Evolutionary conservation across 139 green algal species (phyloP).

Genomic region (Chlorella sorokiniana): DNA sequence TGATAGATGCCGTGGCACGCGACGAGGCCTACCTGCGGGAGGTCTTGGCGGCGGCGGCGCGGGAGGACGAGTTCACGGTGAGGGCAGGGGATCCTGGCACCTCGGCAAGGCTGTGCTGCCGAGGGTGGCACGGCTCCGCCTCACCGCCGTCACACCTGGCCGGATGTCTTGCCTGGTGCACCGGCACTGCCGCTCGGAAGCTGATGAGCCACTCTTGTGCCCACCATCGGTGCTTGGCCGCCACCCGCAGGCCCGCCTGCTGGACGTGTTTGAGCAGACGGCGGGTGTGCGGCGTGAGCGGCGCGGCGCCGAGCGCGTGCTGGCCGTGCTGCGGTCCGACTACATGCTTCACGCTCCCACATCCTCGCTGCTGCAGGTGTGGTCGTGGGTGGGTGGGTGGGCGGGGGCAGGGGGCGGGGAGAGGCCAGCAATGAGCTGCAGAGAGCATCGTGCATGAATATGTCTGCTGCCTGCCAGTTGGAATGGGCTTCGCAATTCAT

Average conservation of each 20-base stretch:
- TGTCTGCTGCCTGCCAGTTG: too few relatives aligned
- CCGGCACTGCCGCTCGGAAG: too few relatives aligned
- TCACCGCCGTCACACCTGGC: too few relatives aligned
- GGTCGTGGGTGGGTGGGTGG: too few relatives aligned
- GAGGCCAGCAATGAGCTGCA: too few relatives aligned
- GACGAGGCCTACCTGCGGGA: slow-evolving; percentile 80
- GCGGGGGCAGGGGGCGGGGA: too few relatives aligned
- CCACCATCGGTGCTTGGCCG: background rate
- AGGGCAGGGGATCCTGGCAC: background rate
- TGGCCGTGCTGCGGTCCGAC: slow-evolving; percentile 91
- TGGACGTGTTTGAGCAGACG: slow-evolving; percentile 50
- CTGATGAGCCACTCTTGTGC: background rate
- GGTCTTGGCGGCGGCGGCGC: slow-evolving; percentile 65
- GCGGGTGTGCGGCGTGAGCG: slow-evolving; percentile 5
- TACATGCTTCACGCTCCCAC: slow-evolving; percentile 98
- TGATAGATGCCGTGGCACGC: slow-evolving; percentile 80
- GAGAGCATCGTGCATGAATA: too few relatives aligned
- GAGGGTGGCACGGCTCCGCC: background rate
- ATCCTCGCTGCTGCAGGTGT: slow-evolving; percentile 81
- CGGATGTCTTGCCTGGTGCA: too few relatives aligned
- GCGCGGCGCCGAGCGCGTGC: slow-evolving; percentile 45
- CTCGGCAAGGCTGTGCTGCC: background rate
- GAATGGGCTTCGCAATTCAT: too few relatives aligned
- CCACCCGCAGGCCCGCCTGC: slow-evolving; percentile 48
- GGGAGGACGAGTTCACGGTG: slow-evolving; percentile 88